phyloP scores from a whole-genome alignment of 2,329 filamentous ascomycete genomes.

The Endothia cerciana region DNA sequence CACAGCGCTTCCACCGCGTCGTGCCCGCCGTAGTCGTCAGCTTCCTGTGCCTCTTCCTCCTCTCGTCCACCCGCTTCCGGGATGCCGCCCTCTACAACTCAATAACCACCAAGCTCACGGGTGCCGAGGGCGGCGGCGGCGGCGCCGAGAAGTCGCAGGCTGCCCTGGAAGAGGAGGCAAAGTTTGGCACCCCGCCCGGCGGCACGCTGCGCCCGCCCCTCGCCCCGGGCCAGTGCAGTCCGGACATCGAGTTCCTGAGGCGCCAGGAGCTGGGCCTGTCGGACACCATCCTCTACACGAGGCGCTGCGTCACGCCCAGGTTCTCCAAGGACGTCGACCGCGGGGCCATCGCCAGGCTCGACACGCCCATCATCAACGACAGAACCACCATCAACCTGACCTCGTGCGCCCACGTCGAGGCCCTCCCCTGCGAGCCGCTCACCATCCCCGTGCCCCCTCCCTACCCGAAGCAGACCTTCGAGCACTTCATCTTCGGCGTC shows the following conservation, averaged over 20 bases:
- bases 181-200: constrained; percentile 23
- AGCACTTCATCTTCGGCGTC: constrained; percentile 60
- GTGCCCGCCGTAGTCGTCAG: constrained; percentile 26
- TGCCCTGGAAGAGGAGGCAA: constrained; percentile 24
- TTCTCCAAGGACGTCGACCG: constrained; percentile 41
- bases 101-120: constrained; percentile 22
- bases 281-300: constrained; percentile 47
- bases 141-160: constrained; percentile 22
- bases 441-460: constrained; percentile 50
- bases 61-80: constrained; percentile 27
- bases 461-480: constrained; percentile 48
- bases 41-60: constrained; percentile 27
- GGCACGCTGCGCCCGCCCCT: constrained; percentile 24
- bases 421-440: constrained; percentile 47
- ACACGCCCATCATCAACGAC: constrained; percentile 42
- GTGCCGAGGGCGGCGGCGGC: not conserved
- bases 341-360: constrained; percentile 42
- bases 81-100: constrained; percentile 23
- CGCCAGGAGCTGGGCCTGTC: constrained; percentile 42
- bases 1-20: constrained; percentile 29
- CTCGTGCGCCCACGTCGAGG: constrained; percentile 27
- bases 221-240: constrained; percentile 27
- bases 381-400: constrained; percentile 38
- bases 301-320: constrained; percentile 48
- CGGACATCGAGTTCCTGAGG: constrained; percentile 36